Percentiles rank a stretch among this genome's conserved stretches.
Evolutionary conservation across 2,329 filamentous ascomycete species (phyloP).

Genomic region (Cercospora sp.): DNA sequence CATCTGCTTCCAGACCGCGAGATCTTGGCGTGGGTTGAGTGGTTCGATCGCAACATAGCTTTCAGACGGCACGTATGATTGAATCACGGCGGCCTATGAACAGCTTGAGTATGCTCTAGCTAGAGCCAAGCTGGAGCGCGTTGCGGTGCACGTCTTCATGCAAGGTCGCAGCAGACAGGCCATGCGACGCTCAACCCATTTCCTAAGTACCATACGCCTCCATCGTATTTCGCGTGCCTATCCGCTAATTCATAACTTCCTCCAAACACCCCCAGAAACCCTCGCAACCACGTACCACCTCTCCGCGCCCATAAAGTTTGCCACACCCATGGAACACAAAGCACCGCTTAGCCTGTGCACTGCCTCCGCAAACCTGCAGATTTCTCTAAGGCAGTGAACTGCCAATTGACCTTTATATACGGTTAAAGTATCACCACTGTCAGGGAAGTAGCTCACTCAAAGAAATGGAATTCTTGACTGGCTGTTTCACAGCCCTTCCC

Average conservation of each 20-base stretch:
- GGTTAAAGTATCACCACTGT: neutral
- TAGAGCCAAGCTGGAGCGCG: neutral
- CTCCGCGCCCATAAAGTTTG: neutral
- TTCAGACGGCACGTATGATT: neutral
- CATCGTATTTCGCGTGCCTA: neutral
- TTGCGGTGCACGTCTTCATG: neutral
- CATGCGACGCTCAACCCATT: neutral
- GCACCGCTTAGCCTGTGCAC: neutral
- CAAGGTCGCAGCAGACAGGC: neutral
- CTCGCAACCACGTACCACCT: neutral
- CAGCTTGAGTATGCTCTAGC: neutral
- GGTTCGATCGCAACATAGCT: neutral
- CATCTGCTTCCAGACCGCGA: neutral
- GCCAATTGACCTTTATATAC: neutral
- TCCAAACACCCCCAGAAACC: neutral
- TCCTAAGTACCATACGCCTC: neutral
- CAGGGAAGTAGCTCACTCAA: neutral
- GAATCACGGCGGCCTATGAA: neutral
- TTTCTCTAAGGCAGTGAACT: neutral
- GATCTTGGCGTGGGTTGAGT: neutral
- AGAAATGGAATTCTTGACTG: neutral
- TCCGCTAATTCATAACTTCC: neutral
- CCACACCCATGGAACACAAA: neutral
- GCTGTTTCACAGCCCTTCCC: neutral
- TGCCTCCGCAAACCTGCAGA: neutral